phyloP scores from a whole-genome alignment of 768 basidiomycete genomes.

The Rhizopogon salebrosus region DNA sequence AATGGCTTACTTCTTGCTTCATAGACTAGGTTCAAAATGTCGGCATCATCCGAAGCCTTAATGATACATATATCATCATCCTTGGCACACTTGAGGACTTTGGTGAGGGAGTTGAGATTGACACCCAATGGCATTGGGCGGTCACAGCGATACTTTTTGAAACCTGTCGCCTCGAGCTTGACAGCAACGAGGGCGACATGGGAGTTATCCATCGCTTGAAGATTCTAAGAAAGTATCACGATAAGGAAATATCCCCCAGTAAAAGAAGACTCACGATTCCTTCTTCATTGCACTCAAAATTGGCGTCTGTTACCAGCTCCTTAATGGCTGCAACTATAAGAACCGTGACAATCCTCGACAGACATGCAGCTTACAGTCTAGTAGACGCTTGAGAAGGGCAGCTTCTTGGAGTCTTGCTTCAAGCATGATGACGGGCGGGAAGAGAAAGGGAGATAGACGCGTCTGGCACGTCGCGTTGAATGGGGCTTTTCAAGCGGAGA shows the following conservation, averaged over 20 bases:
- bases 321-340: slow-evolving; percentile 69
- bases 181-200: slow-evolving; percentile 97
- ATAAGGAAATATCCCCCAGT: background rate
- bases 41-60: slow-evolving; percentile 88
- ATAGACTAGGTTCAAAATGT: slow-evolving; percentile 83
- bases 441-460: slow-evolving; percentile 20
- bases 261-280: slow-evolving; percentile 59
- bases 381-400: slow-evolving; percentile 82
- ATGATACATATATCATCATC: slow-evolving; percentile 91
- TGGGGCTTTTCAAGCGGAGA: slow-evolving; percentile 29
- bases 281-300: slow-evolving; percentile 95
- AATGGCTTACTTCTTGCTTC: slow-evolving; percentile 75
- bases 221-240: slow-evolving; percentile 37
- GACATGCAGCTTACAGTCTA: slow-evolving; percentile 67
- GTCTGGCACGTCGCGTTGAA: slow-evolving; percentile 23
- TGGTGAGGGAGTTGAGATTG: slow-evolving; percentile 83
- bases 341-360: slow-evolving; percentile 5
- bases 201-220: slow-evolving; percentile 99
- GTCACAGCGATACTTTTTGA: slow-evolving; percentile 89
- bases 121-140: slow-evolving; percentile 89
- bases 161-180: slow-evolving; percentile 71
- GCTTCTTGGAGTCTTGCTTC: slow-evolving; percentile 92
- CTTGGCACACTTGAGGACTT: slow-evolving; percentile 95
- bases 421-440: slow-evolving; percentile 46
- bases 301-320: slow-evolving; percentile 95